A percentile compares a stretch with the other conserved stretches of the same genome.
These are phyloP conservation scores for Pseudevernia furfuracea DNA, from an alignment of 495 filamentous ascomycete genomes.

Conservation along the genomic window DNA sequence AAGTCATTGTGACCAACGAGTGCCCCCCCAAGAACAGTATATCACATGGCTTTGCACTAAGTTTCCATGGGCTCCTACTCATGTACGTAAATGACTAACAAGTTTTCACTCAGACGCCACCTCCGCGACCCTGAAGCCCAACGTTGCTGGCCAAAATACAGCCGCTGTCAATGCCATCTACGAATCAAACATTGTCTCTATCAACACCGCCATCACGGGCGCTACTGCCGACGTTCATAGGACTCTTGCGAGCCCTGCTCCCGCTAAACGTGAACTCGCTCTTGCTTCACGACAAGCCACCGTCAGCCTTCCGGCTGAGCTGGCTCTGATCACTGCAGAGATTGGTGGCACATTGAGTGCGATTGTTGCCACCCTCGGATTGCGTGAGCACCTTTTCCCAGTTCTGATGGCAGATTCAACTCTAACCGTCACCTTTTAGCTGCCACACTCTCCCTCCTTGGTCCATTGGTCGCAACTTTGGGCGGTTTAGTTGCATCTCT, in stretches of 20 bases:
- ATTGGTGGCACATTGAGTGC: constrained; percentile 18
- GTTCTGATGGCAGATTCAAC: neutral
- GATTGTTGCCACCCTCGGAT: constrained; percentile 19
- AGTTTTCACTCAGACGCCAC: constrained; percentile 7
- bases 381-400: constrained; percentile 16
- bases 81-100: neutral
- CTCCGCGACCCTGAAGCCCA: neutral
- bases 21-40: neutral
- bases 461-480: constrained; percentile 11
- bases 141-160: neutral
- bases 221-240: constrained; percentile 11
- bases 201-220: constrained; percentile 14
- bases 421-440: neutral
- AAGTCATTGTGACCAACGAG: neutral
- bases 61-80: neutral
- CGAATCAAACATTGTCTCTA: constrained; percentile 15
- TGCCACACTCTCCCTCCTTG: constrained; percentile 18
- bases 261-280: constrained; percentile 7
- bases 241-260: neutral
- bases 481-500: constrained; percentile 13
- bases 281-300: constrained; percentile 7
- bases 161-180: constrained; percentile 4
- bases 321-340: constrained; percentile 12
- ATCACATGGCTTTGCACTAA: neutral
- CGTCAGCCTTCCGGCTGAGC: constrained; percentile 9